Evolutionary conservation across 352 stramenopile genomes (phyloP), one percentile per base, ranked within the genome.

Genomic region (Aphanomyces astaci): DNA sequence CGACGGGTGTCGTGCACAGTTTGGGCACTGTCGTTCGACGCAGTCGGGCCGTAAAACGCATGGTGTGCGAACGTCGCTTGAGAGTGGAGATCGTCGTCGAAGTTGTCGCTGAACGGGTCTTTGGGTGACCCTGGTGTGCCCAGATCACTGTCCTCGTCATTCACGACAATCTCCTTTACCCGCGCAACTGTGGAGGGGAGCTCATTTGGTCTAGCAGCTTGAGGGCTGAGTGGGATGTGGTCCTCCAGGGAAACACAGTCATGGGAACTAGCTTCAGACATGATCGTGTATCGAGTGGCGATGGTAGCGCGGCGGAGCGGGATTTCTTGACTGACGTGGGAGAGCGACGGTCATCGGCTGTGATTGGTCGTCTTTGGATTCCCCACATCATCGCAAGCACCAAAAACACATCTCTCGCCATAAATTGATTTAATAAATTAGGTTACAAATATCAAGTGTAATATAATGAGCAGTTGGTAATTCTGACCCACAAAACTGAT

Each of bases 121-220:
- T 65, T 65, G 33, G 56, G 56, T 27, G 56, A 65, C 22, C 31
- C 39, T 2, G 56, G 56, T 3, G 56, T 65, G 36, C 56, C 56
- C 3, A 65, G 25, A 24, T 65, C 56, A 11, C 32, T 52, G 36
- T 65, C 56, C 33, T 65, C 39, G 56, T 59, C 51, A 25, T 59
- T 59, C 22, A 59, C 51, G 11, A 36, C 51, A 36, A 59, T 59
- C 7, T 59, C 51, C 5, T 36, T 30, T 10, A 59, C 51, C n/a
- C 30, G 22, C 5, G 51, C 51, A 22, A 25, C 30, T 19, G 33
- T 59, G 9, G 51, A 19, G 11, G 51, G 51, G 4, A 59, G 0
- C 9, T 53, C 22, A 43, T n/a, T n/a, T n/a, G 36, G 36, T 43
- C 15, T 15, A 43, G 36, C 36, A 43, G 36, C 51, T 1, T 40